A percentile compares a stretch with the other conserved stretches of the same genome.
Evolutionary conservation across 345 rosid genomes (phyloP).

Genomic region (Fremontodendron californicum): DNA sequence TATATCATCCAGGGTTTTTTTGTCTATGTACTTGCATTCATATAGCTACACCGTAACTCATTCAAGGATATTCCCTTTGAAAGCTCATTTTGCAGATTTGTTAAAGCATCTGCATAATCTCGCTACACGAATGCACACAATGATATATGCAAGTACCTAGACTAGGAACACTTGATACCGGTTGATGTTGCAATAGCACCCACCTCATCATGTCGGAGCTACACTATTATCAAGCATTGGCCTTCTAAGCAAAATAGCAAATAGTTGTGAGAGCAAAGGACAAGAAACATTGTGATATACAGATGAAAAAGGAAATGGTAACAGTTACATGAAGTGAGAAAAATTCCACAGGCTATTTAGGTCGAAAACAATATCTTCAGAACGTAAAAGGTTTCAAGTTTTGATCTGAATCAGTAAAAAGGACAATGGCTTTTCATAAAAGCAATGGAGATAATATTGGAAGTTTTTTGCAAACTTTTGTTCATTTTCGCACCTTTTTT

Average conservation of each 20-base stretch:
- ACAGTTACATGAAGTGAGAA: neutral
- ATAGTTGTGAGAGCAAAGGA: neutral
- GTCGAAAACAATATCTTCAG: neutral
- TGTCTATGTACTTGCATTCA: slow-evolving; percentile 20
- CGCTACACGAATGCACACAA: slow-evolving; percentile 31
- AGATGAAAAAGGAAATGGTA: neutral
- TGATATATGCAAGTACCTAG: slow-evolving; percentile 1
- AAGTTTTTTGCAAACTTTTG: neutral
- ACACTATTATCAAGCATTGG: neutral
- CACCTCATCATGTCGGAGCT: neutral
- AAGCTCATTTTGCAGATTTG: slow-evolving; percentile 49
- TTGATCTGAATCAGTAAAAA: too few relatives aligned
- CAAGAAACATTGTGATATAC: neutral
- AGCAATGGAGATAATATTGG: neutral
- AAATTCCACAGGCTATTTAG: neutral
- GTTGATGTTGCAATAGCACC: neutral
- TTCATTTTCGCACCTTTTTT: neutral
- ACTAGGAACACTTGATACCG: neutral
- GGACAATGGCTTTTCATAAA: neutral
- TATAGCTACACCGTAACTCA: slow-evolving; percentile 33
- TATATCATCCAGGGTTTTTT: slow-evolving; percentile 12
- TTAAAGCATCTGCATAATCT: slow-evolving; percentile 47
- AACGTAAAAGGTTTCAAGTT: neutral
- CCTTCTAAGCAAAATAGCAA: neutral
- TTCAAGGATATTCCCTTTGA: slow-evolving; percentile 43